Evolutionary conservation across 2,329 filamentous ascomycete species (phyloP).

Genomic region (Fusarium compactum): DNA sequence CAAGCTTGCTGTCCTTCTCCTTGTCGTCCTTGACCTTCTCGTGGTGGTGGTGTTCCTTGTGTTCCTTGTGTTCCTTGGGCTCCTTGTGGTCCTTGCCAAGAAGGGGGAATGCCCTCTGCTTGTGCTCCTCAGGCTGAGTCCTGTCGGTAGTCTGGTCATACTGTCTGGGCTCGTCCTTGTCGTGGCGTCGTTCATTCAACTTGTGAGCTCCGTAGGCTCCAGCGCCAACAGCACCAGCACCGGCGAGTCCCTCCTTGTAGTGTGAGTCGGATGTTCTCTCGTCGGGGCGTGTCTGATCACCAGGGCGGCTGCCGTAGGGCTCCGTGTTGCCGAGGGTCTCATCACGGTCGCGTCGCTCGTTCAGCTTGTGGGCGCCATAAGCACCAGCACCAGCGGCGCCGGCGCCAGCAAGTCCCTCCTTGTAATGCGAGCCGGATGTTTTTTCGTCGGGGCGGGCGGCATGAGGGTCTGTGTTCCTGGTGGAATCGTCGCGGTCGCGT

Average conservation of each 20-base stretch:
- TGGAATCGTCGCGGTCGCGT: background rate
- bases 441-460: background rate
- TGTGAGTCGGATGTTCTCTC: slow-evolving; percentile 15
- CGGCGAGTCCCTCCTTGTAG: slow-evolving; percentile 18
- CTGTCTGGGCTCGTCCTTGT: background rate
- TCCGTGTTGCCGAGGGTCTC: background rate
- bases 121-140: slow-evolving; percentile 15
- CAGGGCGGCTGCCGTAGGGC: slow-evolving; percentile 6
- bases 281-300: background rate
- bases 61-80: background rate
- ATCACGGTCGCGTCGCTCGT: slow-evolving; percentile 3
- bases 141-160: background rate
- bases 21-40: slow-evolving; percentile 23
- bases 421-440: slow-evolving; percentile 14
- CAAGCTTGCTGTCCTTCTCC: slow-evolving; percentile 24
- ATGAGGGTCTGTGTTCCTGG: slow-evolving; percentile 1
- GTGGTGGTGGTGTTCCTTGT: background rate
- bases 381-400: slow-evolving; percentile 14
- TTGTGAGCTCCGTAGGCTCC: slow-evolving; percentile 20
- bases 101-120: slow-evolving; percentile 31
- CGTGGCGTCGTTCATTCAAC: slow-evolving; percentile 5
- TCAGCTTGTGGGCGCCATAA: slow-evolving; percentile 13
- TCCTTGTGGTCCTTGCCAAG: slow-evolving; percentile 26
- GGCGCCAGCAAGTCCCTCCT: slow-evolving; percentile 12
- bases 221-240: background rate